Conservation (phyloP, 768 basidiomycete species). For the Agrocybe praecox region DNA sequence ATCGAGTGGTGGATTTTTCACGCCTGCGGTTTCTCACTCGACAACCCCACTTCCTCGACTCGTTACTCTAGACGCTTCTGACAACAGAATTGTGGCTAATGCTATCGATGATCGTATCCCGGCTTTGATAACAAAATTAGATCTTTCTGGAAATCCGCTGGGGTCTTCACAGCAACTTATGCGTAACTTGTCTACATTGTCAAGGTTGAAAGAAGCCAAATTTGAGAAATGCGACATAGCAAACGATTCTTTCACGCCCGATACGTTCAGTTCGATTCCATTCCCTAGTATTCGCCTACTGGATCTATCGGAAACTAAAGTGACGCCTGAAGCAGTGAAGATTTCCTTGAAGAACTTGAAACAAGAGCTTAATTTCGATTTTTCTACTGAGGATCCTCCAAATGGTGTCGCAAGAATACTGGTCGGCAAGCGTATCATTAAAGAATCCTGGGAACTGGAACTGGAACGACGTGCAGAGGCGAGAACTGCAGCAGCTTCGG, state of each 20-base stretch:
- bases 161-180: slow-evolving; percentile 46
- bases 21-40: slow-evolving; percentile 62
- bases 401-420: slow-evolving; percentile 56
- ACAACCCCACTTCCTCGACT: slow-evolving; percentile 68
- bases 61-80: slow-evolving; percentile 60
- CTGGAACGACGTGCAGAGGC: slow-evolving; percentile 55
- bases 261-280: slow-evolving; percentile 33
- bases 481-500: slow-evolving; percentile 27
- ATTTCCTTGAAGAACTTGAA: slow-evolving; percentile 47
- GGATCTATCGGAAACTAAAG: slow-evolving; percentile 69
- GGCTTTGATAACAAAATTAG: slow-evolving; percentile 51
- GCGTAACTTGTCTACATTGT: slow-evolving; percentile 46
- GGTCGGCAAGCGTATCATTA: slow-evolving; percentile 70
- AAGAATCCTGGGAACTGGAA: slow-evolving; percentile 83
- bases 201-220: slow-evolving; percentile 57
- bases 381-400: slow-evolving; percentile 53
- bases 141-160: slow-evolving; percentile 72
- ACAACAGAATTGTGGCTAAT: slow-evolving; percentile 63
- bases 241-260: slow-evolving; percentile 57
- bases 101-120: slow-evolving; percentile 62
- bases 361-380: slow-evolving; percentile 56
- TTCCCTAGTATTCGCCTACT: slow-evolving; percentile 60
- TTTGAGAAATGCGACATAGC: slow-evolving; percentile 60
- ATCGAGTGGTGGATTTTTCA: slow-evolving; percentile 61
- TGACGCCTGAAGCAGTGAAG: slow-evolving; percentile 47